A percentile compares a stretch with the other conserved stretches of the same genome.
Conservation (phyloP, 495 filamentous ascomycete genomes). For the Aspergillus bridgeri region DNA sequence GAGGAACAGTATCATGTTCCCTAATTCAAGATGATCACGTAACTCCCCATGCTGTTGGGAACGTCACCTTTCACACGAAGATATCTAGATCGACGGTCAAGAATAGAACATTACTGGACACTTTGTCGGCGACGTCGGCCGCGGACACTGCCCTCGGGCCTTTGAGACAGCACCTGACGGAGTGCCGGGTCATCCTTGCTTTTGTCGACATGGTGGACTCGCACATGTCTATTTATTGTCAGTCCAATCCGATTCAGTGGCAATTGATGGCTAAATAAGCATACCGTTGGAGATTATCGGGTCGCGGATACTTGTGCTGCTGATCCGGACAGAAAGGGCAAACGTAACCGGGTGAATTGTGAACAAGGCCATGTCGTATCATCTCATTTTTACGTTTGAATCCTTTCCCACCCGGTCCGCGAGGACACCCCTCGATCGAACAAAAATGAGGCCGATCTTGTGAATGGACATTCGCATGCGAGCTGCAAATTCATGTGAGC, state of each 20-base stretch:
- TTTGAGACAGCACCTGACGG: slow-evolving; percentile 75
- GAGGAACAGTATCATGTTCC: not conserved
- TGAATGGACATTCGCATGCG: slow-evolving; percentile 97
- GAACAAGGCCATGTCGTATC: slow-evolving; percentile 94
- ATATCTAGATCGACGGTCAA: not conserved
- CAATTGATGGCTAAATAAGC: slow-evolving; percentile 11
- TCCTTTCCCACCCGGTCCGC: slow-evolving; percentile 81
- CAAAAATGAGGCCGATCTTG: slow-evolving; percentile 90
- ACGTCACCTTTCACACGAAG: slow-evolving; percentile 1
- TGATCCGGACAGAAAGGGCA: slow-evolving; percentile 95
- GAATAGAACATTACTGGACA: slow-evolving; percentile 14
- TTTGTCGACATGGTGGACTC: slow-evolving; percentile 84
- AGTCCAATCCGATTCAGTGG: not conserved
- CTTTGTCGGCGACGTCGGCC: slow-evolving; percentile 69
- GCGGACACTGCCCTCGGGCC: slow-evolving; percentile 78
- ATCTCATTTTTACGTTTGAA: slow-evolving; percentile 99
- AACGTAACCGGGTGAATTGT: slow-evolving; percentile 92
- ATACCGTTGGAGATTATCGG: slow-evolving; percentile 96
- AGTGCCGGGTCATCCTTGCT: slow-evolving; percentile 77
- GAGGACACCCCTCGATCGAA: slow-evolving; percentile 71
- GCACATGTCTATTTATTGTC: slow-evolving; percentile 63
- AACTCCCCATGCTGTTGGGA: slow-evolving; percentile 9
- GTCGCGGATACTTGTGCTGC: slow-evolving; percentile 94
- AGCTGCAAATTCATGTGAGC: slow-evolving; percentile 61
- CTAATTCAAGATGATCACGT: slow-evolving; percentile 11